phyloP scores from a whole-genome alignment of 176 grass and related monocot species.

The Typha latifolia region DNA sequence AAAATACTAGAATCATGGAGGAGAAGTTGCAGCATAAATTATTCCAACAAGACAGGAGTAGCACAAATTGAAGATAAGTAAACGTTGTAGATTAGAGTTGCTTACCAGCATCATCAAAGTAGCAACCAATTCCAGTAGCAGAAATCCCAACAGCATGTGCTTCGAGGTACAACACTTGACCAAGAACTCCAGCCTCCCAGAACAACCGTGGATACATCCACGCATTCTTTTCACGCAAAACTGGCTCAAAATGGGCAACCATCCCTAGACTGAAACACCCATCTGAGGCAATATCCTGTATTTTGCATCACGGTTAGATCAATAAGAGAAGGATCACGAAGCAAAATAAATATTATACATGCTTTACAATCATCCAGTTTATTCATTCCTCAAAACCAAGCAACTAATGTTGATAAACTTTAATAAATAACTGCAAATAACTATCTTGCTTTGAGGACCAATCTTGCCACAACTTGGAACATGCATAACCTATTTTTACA shows the following conservation, averaged over 20 bases:
- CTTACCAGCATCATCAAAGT: constrained; percentile 92
- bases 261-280: constrained; percentile 96
- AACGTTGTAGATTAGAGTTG: not conserved
- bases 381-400: not conserved
- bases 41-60: no score
- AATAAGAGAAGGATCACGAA: not conserved
- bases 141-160: constrained; percentile 93
- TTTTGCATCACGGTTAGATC: not conserved
- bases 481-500: no score
- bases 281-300: constrained; percentile 92
- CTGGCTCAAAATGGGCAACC: constrained; percentile 68
- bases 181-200: constrained; percentile 89
- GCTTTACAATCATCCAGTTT: not conserved
- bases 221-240: constrained; percentile 57
- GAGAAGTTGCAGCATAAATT: no score
- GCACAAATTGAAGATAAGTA: no score
- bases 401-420: no score
- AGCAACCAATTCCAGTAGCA: constrained; percentile 93
- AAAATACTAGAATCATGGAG: no score
- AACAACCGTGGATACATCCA: constrained; percentile 99
- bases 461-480: no score
- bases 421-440: no score
- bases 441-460: no score
- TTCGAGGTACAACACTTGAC: constrained; percentile 91
- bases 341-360: not conserved